Evolutionary conservation across 1,284 basidiomycete genomes (phyloP).

Genomic region (Pseudozyma hubeiensis): DNA sequence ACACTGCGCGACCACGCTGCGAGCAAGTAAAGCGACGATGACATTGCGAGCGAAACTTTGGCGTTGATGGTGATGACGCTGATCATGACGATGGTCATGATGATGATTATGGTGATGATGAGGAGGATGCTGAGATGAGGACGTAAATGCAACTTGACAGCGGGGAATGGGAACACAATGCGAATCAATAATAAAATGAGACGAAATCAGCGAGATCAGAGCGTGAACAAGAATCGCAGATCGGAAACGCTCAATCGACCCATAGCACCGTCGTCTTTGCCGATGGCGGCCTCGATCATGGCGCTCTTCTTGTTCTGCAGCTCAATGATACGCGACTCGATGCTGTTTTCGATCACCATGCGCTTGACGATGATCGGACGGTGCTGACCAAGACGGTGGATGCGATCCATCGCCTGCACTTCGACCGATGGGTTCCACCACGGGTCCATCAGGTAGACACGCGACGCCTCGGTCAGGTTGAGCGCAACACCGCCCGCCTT

Average conservation of each 20-base stretch:
- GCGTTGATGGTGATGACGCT: too few relatives aligned
- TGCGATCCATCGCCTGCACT: slow-evolving; percentile 88
- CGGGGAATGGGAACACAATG: background rate
- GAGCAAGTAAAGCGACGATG: background rate
- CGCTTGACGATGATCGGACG: slow-evolving; percentile 93
- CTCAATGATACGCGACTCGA: slow-evolving; percentile 88
- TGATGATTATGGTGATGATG: too few relatives aligned
- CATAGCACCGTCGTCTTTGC: slow-evolving; percentile 67
- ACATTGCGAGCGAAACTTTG: background rate
- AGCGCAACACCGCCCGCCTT: slow-evolving; percentile 94
- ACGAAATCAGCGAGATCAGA: slow-evolving; percentile 26
- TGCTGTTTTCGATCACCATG: slow-evolving; percentile 93
- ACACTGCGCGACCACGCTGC: too few relatives aligned
- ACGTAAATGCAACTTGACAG: background rate
- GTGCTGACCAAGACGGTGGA: slow-evolving; percentile 87
- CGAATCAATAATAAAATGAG: background rate
- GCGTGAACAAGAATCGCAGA: slow-evolving; percentile 64
- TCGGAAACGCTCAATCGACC: slow-evolving; percentile 66
- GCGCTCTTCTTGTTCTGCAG: slow-evolving; percentile 90
- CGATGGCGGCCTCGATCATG: slow-evolving; percentile 68
- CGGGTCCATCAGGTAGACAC: slow-evolving; percentile 68
- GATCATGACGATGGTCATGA: background rate
- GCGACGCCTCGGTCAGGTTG: slow-evolving; percentile 67
- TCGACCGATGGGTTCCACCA: slow-evolving; percentile 69
- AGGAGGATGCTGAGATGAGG: too few relatives aligned